Evolutionary conservation across 768 basidiomycete species (phyloP), one percentile per base, ranked within the genome.

Genomic region (Thelephora ganbajun): DNA sequence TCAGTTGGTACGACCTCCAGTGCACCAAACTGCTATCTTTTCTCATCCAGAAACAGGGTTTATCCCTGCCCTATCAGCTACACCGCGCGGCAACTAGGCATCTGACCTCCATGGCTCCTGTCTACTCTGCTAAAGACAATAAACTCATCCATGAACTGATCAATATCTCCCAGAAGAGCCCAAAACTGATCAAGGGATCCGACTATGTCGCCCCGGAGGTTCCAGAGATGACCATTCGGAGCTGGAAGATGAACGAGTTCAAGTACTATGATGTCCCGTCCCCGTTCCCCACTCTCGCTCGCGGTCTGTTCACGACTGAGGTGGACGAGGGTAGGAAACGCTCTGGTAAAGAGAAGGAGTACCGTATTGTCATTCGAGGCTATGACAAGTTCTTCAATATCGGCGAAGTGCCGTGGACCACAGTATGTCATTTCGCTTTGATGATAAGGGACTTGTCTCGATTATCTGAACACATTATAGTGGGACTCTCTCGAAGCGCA

Each of bases 341-440:
- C 3, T 18, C 39, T 11, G 61, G 57, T 35, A 65, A 61, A 37
- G 59, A 70, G 50, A 22, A 51, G 43, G 60, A 58, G 46, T 63
- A 70, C 50, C 67, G 80, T 48, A 92, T 99, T 48, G 79, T 96
- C 1, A 83, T 76, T 0, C 69, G 96, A 42, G 96, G 94, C 0
- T 98, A 99, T 60, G 96, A 98, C 69, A 99, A 99, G 68, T 98
- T 99, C 65, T 98, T 97, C 71, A 97, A 96, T 59, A 88, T 96
- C 26, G 88, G 82, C 3, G 96, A 99, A 62, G 90, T 97, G 4
- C 87, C 83, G 2, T 98, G 93, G 91, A 93, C 84, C 0, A 79
- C 80, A 48, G 94, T 94, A 59, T 55, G 86, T 68, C 6, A 19
- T 18, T 20, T 11, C 47, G n/a, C n/a, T 36, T n/a, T 23, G 5